Base-by-base conservation (phyloP, 2,329 filamentous ascomycete genomes). In the Pseudodiploospora longispora region DNA sequence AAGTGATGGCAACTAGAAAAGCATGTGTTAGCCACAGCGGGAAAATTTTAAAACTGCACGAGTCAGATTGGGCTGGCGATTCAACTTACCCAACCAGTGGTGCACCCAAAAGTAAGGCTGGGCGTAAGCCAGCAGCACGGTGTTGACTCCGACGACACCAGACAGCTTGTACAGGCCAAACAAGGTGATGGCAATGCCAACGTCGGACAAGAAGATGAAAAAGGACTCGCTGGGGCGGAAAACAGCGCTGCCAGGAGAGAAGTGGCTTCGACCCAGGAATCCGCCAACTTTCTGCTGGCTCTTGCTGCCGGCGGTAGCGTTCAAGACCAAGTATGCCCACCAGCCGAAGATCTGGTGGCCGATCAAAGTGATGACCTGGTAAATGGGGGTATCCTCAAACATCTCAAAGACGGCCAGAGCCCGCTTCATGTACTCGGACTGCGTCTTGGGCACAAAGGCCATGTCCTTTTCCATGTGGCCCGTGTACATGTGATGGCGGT, bases 41-140 rank as follows among this genome's bases (percentile, higher is more conserved):
- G 31, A 47, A 29, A 36, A 27, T 12, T 34, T 12, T 33, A 10
- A 10, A n/a, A 30, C 9, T n/a, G 32, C 27, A 19, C 7, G 19
- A 19, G 19, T 19, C 19, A 19, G 10, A 32, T 10, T n/a, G 12
- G 27, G 8, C 6, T 19, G 32, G 32, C 9, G 32, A 9, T 34
- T 34, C 32, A 27, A 40, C 72, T 55, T 65, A 79, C 75, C 72
- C 43, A 85, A 71, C 80, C 80, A 85, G 69, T 84, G 77, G 67
- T 85, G 80, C 31, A 83, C 74, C 81, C 81, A 85, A 48, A 83
- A 58, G 61, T 83, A 86, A 10, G 83, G 82, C 32, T 82, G 68
- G 29, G 70, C 67, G 59, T 84, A 85, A 10, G 83, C 64, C 38
- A 80, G 64, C 43, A 75, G 64, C 10, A 81, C 70, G 36, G 73